Conservation (phyloP, 2,329 filamentous ascomycete species). For the Zelopaecilomyces penicillatus region DNA sequence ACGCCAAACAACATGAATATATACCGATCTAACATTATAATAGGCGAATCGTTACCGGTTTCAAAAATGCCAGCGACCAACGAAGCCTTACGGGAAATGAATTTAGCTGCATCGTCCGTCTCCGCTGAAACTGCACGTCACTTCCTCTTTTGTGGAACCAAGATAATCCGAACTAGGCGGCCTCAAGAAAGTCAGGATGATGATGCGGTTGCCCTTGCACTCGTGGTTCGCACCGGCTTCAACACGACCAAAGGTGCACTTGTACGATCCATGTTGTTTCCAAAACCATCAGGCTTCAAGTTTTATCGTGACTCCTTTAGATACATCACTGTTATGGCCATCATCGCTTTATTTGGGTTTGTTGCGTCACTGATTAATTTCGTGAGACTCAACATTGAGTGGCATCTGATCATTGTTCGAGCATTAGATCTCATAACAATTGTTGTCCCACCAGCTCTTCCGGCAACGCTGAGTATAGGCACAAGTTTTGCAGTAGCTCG, state of each 20-base stretch:
- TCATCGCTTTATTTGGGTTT: conserved; percentile 79
- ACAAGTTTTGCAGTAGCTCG: conserved; percentile 88
- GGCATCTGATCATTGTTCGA: conserved; percentile 85
- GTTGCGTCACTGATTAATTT: conserved; percentile 91
- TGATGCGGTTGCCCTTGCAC: conserved; percentile 82
- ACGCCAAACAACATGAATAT: background rate
- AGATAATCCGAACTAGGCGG: conserved; percentile 81
- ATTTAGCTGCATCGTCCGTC: conserved; percentile 73
- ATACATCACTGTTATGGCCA: conserved; percentile 94
- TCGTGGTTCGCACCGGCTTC: conserved; percentile 91
- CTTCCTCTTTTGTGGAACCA: conserved; percentile 91
- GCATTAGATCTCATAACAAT: conserved; percentile 96
- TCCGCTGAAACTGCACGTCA: conserved; percentile 77
- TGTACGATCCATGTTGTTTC: conserved; percentile 96
- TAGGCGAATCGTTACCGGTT: conserved; percentile 88
- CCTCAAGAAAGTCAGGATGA: conserved; percentile 80
- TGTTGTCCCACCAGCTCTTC: conserved; percentile 88
- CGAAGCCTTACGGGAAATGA: conserved; percentile 65
- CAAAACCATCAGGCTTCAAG: conserved; percentile 95
- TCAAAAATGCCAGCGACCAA: conserved; percentile 82
- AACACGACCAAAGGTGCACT: conserved; percentile 95
- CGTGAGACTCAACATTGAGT: conserved; percentile 69
- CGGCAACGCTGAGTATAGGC: conserved; percentile 90
- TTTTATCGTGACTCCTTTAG: conserved; percentile 97
- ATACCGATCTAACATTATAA: conserved; percentile 8